Evolutionary conservation across 2,329 filamentous ascomycete species (phyloP).

Genomic region (Pseudocercospora eumusae): DNA sequence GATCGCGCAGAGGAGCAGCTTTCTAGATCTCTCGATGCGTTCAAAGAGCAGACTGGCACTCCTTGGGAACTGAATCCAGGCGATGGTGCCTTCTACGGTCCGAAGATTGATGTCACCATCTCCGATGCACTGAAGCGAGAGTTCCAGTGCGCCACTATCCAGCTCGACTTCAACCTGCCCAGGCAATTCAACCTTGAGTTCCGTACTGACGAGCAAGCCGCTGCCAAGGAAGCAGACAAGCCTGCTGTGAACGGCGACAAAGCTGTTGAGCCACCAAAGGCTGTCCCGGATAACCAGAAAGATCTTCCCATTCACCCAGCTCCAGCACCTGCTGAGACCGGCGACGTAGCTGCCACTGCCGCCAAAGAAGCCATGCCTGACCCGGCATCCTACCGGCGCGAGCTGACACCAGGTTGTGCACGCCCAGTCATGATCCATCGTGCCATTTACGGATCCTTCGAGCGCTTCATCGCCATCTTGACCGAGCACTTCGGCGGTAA

Average conservation of each 20-base stretch:
- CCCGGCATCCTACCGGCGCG: slow-evolving; percentile 41
- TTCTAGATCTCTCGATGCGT: slow-evolving; percentile 75
- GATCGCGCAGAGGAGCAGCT: slow-evolving; percentile 82
- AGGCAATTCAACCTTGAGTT: slow-evolving; percentile 87
- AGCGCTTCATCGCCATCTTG: slow-evolving; percentile 71
- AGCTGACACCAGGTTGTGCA: slow-evolving; percentile 69
- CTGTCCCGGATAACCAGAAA: slow-evolving; percentile 42
- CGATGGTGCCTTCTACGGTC: slow-evolving; percentile 96
- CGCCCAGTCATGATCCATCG: slow-evolving; percentile 86
- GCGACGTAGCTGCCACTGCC: slow-evolving; percentile 22
- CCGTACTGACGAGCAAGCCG: slow-evolving; percentile 67
- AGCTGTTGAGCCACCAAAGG: slow-evolving; percentile 37
- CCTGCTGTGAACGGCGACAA: slow-evolving; percentile 31
- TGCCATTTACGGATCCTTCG: slow-evolving; percentile 73
- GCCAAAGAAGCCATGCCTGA: slow-evolving; percentile 39
- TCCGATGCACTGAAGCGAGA: slow-evolving; percentile 82
- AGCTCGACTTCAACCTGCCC: slow-evolving; percentile 85
- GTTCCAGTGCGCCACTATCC: slow-evolving; percentile 89
- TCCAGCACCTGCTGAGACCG: slow-evolving; percentile 30
- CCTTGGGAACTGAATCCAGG: slow-evolving; percentile 91
- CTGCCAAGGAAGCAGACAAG: slow-evolving; percentile 38
- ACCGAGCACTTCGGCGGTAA: slow-evolving; percentile 84
- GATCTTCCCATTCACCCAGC: slow-evolving; percentile 39
- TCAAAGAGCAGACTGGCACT: slow-evolving; percentile 62
- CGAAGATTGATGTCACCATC: slow-evolving; percentile 97